Conservation (phyloP, 345 rosid species). For the Corymbia maculata region DNA sequence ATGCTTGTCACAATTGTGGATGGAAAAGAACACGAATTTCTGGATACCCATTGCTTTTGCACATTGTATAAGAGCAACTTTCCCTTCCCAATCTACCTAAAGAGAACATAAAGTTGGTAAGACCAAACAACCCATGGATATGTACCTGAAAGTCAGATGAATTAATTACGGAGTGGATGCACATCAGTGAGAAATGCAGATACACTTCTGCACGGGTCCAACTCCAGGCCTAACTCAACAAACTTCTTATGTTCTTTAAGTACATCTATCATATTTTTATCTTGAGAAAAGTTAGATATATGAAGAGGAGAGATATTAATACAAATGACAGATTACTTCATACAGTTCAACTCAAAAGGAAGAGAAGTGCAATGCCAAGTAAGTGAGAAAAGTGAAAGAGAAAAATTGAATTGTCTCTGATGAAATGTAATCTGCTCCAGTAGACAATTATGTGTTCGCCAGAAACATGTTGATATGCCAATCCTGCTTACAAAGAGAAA, state of each 20-base stretch:
- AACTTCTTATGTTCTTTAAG: neutral
- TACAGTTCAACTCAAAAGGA: neutral
- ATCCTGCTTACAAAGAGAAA: neutral
- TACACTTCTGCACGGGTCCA: neutral
- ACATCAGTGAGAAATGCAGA: neutral
- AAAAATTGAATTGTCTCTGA: neutral
- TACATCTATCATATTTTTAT: neutral
- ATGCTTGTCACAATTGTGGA: conserved; percentile 97
- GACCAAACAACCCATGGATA: neutral
- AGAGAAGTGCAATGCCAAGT: neutral
- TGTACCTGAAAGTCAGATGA: neutral
- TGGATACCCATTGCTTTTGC: conserved; percentile 99
- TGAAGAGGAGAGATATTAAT: neutral
- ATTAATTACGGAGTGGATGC: neutral
- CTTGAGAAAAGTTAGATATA: neutral
- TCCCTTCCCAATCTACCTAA: conserved; percentile 99
- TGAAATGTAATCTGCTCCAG: neutral
- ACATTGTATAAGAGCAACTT: conserved; percentile 93
- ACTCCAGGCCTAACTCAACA: neutral
- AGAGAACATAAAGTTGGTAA: conserved; percentile 14
- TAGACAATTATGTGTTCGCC: neutral
- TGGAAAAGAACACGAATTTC: conserved; percentile 79
- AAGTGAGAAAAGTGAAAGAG: neutral
- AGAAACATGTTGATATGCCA: neutral
- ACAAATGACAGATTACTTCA: neutral